Base-by-base conservation (phyloP, 352 stramenopile species). In the Phytophthora pini region DNA sequence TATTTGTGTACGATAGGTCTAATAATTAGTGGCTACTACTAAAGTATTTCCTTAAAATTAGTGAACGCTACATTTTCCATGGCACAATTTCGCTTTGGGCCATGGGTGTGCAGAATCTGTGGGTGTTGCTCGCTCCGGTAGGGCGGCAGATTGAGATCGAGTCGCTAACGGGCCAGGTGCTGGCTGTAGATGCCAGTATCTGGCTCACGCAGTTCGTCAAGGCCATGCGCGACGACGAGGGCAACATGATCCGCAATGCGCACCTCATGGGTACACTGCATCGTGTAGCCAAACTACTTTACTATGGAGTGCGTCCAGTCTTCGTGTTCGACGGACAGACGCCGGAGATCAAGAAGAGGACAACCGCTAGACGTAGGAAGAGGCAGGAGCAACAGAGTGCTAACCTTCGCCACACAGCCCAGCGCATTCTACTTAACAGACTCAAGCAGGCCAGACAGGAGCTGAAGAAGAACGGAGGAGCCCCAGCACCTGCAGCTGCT, bases 191-290 rank as follows among this genome's bases (percentile, higher is more conserved):
- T 77, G 97, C 97, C 10, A 99, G 92, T 70, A 99, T 99, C 74
- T 99, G 98, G 98, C 80, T 99, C 56, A 99, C 95, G 24, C 97
- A 99, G 81, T 99, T 99, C 69, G 87, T 99, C 67, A 99, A 99
- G 76, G 97, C 97, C 38, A 99, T 99, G 90, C 89, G 97, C 41
- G 94, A 99, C 51, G 85, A 93, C 50, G 95, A 99, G 41, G 95
- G 97, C 50, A 88, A 93, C 38, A 97, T 99, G 72, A 94, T 98
- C 59, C 86, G 84, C 63, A 98, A 97, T 77, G 93, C 96, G 45
- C 93, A 99, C 86, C 70, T 99, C 59, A 85, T 98, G 66, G 92
- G 95, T 73, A 97, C 87, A 61, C 83, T 99, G 47, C 89, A 97
- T 51, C 87, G 94, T n/a, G 89, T 98, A n/a, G 82, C 91, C 36